Percentiles rank a stretch among this genome's conserved stretches.
Conservation (phyloP, 129 eudicot species). For the Heracleum sosnowskyi region DNA sequence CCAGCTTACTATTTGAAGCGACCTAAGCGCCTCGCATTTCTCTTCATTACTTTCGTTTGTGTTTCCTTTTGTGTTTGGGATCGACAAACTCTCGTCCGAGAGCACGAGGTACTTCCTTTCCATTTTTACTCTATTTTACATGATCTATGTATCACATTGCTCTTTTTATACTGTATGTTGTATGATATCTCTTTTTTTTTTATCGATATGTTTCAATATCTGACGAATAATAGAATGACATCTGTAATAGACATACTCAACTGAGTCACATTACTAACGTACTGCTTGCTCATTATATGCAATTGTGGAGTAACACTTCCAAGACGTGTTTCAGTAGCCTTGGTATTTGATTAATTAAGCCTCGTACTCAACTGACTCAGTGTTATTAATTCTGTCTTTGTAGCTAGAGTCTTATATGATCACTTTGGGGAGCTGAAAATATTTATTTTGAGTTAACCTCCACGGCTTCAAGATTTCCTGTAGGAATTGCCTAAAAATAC, state of each 20-base stretch:
- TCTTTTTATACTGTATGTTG: background rate
- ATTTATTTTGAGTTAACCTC: background rate
- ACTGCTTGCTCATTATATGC: too few relatives aligned
- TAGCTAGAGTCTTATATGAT: background rate
- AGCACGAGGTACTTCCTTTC: conserved; percentile 60
- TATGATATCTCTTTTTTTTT: background rate
- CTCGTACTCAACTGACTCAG: background rate
- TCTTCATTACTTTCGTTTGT: conserved; percentile 57
- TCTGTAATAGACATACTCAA: background rate
- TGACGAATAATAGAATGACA: background rate
- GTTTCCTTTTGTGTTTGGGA: conserved; percentile 69
- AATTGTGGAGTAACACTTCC: background rate
- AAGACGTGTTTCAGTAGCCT: background rate
- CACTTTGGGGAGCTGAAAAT: too few relatives aligned
- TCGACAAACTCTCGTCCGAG: conserved; percentile 80
- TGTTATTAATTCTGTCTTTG: background rate
- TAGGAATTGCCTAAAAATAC: background rate
- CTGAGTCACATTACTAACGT: background rate
- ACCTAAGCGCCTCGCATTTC: conserved; percentile 77
- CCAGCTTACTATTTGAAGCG: conserved; percentile 91
- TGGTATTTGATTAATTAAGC: background rate
- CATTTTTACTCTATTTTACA: background rate
- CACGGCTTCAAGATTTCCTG: background rate
- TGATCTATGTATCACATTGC: background rate
- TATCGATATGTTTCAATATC: background rate